Percentiles rank a stretch among this genome's conserved stretches.
phyloP scores from a whole-genome alignment of 148 eudicot genomes.

The Hydrangea macrophylla region DNA sequence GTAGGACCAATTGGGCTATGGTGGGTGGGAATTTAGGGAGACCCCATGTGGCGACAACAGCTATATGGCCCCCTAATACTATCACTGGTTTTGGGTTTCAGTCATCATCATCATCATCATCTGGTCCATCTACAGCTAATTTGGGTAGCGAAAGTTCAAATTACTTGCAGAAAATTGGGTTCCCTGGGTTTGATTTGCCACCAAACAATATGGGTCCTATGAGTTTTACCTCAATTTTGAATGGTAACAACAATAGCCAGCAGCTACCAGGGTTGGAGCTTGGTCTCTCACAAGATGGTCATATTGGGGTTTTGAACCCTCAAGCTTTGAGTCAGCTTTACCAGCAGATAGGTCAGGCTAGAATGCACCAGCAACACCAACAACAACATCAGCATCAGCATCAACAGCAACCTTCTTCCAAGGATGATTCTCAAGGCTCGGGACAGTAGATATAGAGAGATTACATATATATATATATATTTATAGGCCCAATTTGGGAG shows the following conservation, averaged over 20 bases:
- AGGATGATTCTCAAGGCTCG: constrained; percentile 75
- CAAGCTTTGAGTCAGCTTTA: constrained; percentile 56
- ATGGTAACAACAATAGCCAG: constrained; percentile 37
- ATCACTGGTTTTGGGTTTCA: constrained; percentile 34
- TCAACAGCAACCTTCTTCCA: constrained; percentile 40
- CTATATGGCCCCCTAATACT: constrained; percentile 43
- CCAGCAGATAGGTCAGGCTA: constrained; percentile 55
- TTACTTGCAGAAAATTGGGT: constrained; percentile 49
- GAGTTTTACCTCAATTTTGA: constrained; percentile 66
- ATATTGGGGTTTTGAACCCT: constrained; percentile 50
- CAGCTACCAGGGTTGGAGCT: constrained; percentile 71
- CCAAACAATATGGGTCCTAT: constrained; percentile 43
- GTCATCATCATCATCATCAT: constrained; percentile 16
- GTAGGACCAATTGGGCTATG: constrained; percentile 35
- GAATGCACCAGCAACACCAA: constrained; percentile 43
- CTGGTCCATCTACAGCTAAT: constrained; percentile 22
- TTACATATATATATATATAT: background rate
- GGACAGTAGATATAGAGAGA: constrained; percentile 29
- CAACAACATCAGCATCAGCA: constrained; percentile 42
- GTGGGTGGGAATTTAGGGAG: constrained; percentile 42
- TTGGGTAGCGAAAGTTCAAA: constrained; percentile 36
- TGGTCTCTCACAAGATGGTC: constrained; percentile 68
- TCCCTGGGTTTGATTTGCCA: constrained; percentile 55
- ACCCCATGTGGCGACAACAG: constrained; percentile 40
- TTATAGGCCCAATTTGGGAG: background rate